Evolutionary conservation across 768 basidiomycete genomes (phyloP), one percentile per base, ranked within the genome.

Genomic region (Scleroderma bovista): DNA sequence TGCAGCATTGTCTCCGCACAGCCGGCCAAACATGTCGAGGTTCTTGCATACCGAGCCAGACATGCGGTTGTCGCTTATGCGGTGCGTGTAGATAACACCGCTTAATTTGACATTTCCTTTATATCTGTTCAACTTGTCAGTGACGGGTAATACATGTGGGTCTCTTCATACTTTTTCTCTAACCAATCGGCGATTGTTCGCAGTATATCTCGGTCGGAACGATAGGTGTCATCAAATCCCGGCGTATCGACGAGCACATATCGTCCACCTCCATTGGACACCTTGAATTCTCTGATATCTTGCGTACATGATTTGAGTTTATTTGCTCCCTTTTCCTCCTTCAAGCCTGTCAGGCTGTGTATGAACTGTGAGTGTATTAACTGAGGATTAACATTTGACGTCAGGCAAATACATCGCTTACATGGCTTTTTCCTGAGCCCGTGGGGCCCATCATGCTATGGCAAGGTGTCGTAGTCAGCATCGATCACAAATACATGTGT

Each of bases 11-110:
- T 56, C 29, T 3, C 72, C 73, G 34, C 73, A 74, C 16, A 74
- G 51, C 24, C 60, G 54, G 22, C 58, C 51, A 50, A 73, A 70
- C 52, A 71, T 49, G 16, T 55, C 51, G 43, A 72, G 62, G 50
- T 68, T 70, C 39, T 57, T 61, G 22, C 46, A 42, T 6, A 51
- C 50, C 13, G 67, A 62, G 13, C 67, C 69, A 12, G 60, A 52
- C 58, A 73, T 58, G 26, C 26, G 26, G 26, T 29, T 29, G 46
- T 71, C 65, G 26, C 65, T 60, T 37, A 72, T 70, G 22, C 63
- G 60, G 31, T 70, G 67, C 19, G 67, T 36, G 50, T 69, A 70
- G n/a, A 69, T 47, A 31, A 72, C 53, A 9, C 71, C 73, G 22
- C 58, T 42, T 3, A 66, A 42, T 15, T 48, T 62, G 40, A 50